phyloP scores from a whole-genome alignment of 2,329 filamentous ascomycete genomes.

The Sporothrix curviconia region DNA sequence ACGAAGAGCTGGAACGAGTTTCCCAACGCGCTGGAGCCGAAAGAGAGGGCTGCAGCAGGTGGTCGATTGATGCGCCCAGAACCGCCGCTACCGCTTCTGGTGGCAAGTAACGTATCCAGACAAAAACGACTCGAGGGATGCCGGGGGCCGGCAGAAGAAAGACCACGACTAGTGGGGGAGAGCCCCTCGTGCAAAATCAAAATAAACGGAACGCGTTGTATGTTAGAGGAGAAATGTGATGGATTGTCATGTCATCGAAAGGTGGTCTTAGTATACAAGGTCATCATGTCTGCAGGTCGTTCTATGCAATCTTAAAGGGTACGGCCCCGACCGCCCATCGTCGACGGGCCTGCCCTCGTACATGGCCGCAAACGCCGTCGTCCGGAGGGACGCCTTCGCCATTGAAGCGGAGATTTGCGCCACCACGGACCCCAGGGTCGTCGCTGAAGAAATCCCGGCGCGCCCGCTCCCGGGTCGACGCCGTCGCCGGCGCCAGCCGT shows the following conservation, averaged over 20 bases:
- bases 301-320: no score
- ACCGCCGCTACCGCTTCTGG: constrained; percentile 87
- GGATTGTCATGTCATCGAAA: no score
- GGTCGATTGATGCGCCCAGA: constrained; percentile 60
- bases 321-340: constrained; percentile 29
- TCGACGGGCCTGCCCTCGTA: constrained; percentile 22
- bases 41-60: constrained; percentile 61
- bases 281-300: no score
- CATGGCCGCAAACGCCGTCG: constrained; percentile 18
- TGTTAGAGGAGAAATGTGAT: no score
- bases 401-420: constrained; percentile 20
- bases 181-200: background rate
- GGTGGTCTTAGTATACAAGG: no score
- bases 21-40: constrained; percentile 58
- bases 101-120: constrained; percentile 81
- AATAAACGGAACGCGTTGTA: background rate
- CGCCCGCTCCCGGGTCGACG: background rate
- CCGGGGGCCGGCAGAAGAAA: constrained; percentile 78
- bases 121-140: constrained; percentile 74
- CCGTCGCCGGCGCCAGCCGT: background rate
- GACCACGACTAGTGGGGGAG: constrained; percentile 52
- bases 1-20: constrained; percentile 83
- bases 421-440: constrained; percentile 23
- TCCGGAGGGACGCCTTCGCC: constrained; percentile 13
- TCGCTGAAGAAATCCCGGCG: constrained; percentile 22